Percentiles rank a stretch among this genome's conserved stretches.
Evolutionary conservation across 176 grass and related monocot species (phyloP).

Genomic region (Metroxylon sagu): DNA sequence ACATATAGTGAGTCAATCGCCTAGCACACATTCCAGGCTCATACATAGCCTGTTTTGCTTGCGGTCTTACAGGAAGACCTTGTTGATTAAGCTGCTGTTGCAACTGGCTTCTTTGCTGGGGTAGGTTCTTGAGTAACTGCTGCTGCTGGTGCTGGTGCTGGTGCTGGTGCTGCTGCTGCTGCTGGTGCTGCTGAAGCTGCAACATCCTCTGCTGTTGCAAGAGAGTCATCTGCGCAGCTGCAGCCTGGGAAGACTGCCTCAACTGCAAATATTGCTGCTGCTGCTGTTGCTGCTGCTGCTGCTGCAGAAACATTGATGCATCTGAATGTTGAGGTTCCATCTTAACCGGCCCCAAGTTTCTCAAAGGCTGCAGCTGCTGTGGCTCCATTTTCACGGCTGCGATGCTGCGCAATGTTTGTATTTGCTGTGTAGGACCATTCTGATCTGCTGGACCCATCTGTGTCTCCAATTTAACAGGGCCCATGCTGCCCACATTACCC

Average conservation of each 20-base stretch:
- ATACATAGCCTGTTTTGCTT: constrained; percentile 37
- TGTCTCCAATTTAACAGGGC: constrained; percentile 65
- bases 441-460: constrained; percentile 52
- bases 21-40: constrained; percentile 91
- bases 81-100: constrained; percentile 64
- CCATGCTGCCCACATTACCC: constrained; percentile 39
- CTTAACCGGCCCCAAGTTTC: constrained; percentile 63
- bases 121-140: constrained; percentile 39
- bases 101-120: constrained; percentile 42
- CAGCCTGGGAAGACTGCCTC: constrained; percentile 67
- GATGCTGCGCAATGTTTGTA: constrained; percentile 23
- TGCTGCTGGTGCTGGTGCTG: constrained; percentile 47
- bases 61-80: constrained; percentile 44
- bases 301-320: constrained; percentile 33
- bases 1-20: constrained; percentile 97
- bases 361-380: constrained; percentile 63
- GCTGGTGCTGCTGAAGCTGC: constrained; percentile 77
- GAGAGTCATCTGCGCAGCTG: constrained; percentile 57
- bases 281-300: constrained; percentile 23
- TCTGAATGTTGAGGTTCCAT: constrained; percentile 60
- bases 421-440: constrained; percentile 25
- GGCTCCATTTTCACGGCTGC: constrained; percentile 45
- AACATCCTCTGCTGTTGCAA: constrained; percentile 68
- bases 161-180: constrained; percentile 61
- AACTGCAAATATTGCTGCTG: constrained; percentile 57